A percentile compares a stretch with the other conserved stretches of the same genome.
Conservation (phyloP, 306 rosid species). For the Dryas alaskensis region DNA sequence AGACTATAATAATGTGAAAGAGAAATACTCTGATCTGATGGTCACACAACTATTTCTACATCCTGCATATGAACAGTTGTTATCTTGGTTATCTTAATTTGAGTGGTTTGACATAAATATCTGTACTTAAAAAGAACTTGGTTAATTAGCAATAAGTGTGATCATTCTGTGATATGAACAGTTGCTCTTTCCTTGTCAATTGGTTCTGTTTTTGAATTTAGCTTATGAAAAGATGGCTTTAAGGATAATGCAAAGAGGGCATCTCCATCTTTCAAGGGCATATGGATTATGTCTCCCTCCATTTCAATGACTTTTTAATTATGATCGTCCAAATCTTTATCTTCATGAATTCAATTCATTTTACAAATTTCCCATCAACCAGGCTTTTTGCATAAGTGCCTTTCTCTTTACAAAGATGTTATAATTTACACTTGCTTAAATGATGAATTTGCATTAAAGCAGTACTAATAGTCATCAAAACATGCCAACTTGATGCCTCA, state of each 20-base stretch:
- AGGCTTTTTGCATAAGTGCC: slow-evolving; percentile 29
- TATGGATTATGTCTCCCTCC: slow-evolving; percentile 67
- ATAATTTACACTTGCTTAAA: slow-evolving; percentile 32
- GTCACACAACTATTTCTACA: too few species aligned
- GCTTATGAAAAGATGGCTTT: slow-evolving; percentile 40
- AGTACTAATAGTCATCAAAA: slow-evolving; percentile 31
- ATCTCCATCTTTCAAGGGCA: slow-evolving; percentile 62
- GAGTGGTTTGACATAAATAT: neutral
- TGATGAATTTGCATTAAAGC: slow-evolving; percentile 33
- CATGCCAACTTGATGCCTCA: slow-evolving; percentile 28
- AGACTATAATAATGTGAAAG: too few species aligned
- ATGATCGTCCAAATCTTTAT: slow-evolving; percentile 47
- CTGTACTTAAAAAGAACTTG: neutral
- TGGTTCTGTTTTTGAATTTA: slow-evolving; percentile 42
- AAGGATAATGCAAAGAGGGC: slow-evolving; percentile 41
- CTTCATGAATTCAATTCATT: slow-evolving; percentile 44
- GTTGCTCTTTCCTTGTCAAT: slow-evolving; percentile 55
- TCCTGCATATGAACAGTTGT: neutral
- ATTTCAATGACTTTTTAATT: slow-evolving; percentile 44
- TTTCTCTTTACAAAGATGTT: slow-evolving; percentile 42
- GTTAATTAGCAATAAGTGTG: slow-evolving; percentile 20
- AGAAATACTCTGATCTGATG: too few species aligned
- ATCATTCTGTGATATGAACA: slow-evolving; percentile 18
- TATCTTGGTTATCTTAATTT: neutral
- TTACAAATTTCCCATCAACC: slow-evolving; percentile 50